Evolutionary conservation across 2,329 filamentous ascomycete species (phyloP).

Genomic region (Paraphaeosphaeria sporulosa): DNA sequence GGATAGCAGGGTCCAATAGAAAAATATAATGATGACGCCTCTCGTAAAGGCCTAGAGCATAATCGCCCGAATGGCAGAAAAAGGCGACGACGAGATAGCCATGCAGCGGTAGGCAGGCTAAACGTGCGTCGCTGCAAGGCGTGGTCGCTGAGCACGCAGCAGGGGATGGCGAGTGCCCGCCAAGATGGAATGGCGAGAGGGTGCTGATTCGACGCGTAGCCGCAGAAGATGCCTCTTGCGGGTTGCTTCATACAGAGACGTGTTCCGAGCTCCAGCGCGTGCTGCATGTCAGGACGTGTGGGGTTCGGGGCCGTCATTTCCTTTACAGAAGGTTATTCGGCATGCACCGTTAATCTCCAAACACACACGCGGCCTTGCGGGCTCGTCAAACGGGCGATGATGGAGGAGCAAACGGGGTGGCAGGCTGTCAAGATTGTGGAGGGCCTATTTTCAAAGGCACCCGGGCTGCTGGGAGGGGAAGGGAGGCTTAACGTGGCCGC

Average conservation of each 20-base stretch:
- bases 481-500: conserved; percentile 44
- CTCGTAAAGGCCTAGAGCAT: conserved; percentile 15
- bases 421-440: background rate
- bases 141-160: conserved; percentile 34
- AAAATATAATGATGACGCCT: conserved; percentile 16
- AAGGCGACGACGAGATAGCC: conserved; percentile 23
- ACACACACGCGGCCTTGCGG: conserved; percentile 11
- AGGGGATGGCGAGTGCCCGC: conserved; percentile 41
- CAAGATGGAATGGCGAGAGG: conserved; percentile 24
- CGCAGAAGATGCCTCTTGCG: conserved; percentile 32
- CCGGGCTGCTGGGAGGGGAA: conserved; percentile 20
- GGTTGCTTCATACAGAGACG: conserved; percentile 20
- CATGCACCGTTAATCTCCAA: conserved; percentile 24
- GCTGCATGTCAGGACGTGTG: conserved; percentile 35
- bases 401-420: conserved; percentile 17
- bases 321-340: conserved; percentile 30
- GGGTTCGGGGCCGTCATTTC: conserved; percentile 33
- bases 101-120: conserved; percentile 30
- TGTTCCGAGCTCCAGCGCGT: conserved; percentile 29
- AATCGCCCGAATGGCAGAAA: conserved; percentile 24
- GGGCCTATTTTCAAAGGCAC: no score
- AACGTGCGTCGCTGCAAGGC: conserved; percentile 42
- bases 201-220: conserved; percentile 30
- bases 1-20: conserved; percentile 20
- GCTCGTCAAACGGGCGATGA: background rate